Evolutionary conservation across 1,284 basidiomycete species (phyloP), one percentile per base, ranked within the genome.

Genomic region (Marasmius fiardii): DNA sequence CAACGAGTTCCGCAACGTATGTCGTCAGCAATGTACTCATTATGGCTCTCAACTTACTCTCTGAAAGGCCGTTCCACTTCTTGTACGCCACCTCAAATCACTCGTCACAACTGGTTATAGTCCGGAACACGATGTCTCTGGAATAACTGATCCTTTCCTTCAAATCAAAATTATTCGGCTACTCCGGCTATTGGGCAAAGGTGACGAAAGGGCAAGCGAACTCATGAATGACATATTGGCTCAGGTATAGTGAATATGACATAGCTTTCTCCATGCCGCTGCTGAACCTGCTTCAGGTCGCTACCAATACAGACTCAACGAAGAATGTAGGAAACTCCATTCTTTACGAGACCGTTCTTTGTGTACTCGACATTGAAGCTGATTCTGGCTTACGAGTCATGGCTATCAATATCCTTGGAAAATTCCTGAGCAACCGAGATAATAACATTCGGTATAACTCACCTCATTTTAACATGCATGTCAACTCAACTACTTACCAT

Each of bases 261-360:
- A 56, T 24, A 11, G 6, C 31, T 6, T 35, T 43, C 31, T 34
- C 4, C 31, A 28, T 43, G 51, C 23, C 23, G 35, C 47, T 54
- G 49, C 10, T 31, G 16, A 37, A 37, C 45, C 21, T 14, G 23
- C 18, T 35, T 35, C 20, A 93, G 90, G 96, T 99, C 26, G 97
- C 97, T 10, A 99, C 97, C 7, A 99, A 99, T 71, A 99, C 97
- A 0, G 97, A 99, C 66, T 91, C 92, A 3, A 89, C 92, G 34
- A 99, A 99, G 77, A 99, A 98, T 65, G 97, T 99, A 61, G 97
- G 97, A 57, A 99, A 99, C 72, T 88, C 95, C 5, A 99, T 99
- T 60, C 75, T 99, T 34, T 99, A 99, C 70, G 97, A 99, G 74
- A 96, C 96, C 0, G 97, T 99, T 2, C 79, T 98, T 60, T 95